These are phyloP conservation scores for Dendrothele bispora DNA, from an alignment of 768 basidiomycete genomes.

Conservation along the genomic window DNA sequence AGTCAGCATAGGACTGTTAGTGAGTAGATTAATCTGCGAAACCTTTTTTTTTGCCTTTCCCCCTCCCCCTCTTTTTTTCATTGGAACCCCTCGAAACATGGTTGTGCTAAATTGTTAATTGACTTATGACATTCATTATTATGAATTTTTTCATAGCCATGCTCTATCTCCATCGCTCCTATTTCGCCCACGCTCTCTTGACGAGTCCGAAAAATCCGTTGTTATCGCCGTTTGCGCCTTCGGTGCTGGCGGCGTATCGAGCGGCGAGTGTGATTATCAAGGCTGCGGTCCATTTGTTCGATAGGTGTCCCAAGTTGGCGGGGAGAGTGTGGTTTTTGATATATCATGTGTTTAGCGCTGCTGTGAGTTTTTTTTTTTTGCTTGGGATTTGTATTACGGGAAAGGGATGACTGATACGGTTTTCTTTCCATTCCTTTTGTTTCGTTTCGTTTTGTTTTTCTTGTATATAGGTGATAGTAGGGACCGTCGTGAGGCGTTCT, in stretches of 20 bases:
- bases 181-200: constrained; percentile 58
- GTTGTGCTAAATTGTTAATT: neutral
- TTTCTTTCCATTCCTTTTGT: neutral
- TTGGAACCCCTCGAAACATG: neutral
- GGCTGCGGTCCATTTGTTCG: constrained; percentile 47
- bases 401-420: constrained; percentile 16
- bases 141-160: constrained; percentile 37
- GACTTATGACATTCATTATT: too few species aligned
- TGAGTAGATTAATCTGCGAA: constrained; percentile 40
- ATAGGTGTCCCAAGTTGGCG: constrained; percentile 45
- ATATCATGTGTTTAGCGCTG: constrained; percentile 51
- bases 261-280: constrained; percentile 53
- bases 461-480: constrained; percentile 49
- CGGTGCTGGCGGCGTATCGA: constrained; percentile 54
- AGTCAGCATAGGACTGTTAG: constrained; percentile 60
- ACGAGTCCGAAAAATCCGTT: constrained; percentile 54
- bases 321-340: constrained; percentile 52
- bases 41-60: neutral
- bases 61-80: neutral
- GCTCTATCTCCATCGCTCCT: constrained; percentile 56
- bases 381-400: neutral
- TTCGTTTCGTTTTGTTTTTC: neutral
- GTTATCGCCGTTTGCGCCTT: constrained; percentile 54
- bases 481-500: constrained; percentile 58
- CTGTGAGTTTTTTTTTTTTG: constrained; percentile 29